These are phyloP conservation scores for Dioscorea zingiberensis DNA, from an alignment of 106 monocot genomes.

Conservation along the genomic window DNA sequence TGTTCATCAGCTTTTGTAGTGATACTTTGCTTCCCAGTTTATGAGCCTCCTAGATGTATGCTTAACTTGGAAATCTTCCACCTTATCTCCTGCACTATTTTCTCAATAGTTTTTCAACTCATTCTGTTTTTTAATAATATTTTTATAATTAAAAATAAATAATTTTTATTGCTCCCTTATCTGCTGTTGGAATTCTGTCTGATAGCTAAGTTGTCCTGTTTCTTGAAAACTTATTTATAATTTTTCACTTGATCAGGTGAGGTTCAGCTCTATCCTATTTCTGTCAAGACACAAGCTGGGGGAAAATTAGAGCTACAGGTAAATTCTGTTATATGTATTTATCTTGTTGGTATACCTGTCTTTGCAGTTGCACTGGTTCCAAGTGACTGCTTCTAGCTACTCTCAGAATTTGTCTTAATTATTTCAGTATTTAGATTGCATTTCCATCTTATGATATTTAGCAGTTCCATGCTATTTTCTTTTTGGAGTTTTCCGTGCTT, in stretches of 20 bases:
- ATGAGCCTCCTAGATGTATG: too few relatives aligned
- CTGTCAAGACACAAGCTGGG: conserved; percentile 29
- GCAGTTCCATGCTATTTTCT: neutral
- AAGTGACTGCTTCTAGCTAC: neutral
- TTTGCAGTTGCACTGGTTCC: neutral
- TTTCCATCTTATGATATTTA: neutral
- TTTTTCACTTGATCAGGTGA: conserved; percentile 18
- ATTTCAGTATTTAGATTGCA: neutral
- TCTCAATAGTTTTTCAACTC: neutral
- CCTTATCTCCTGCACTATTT: neutral
- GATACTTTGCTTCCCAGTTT: too few relatives aligned
- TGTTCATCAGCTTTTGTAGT: too few relatives aligned
- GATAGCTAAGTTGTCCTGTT: neutral
- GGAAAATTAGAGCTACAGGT: conserved; percentile 48
- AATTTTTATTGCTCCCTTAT: neutral
- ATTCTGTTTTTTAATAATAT: neutral
- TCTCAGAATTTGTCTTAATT: neutral
- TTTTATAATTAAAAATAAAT: too few relatives aligned
- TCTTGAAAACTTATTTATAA: neutral
- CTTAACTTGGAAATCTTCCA: neutral
- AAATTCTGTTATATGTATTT: neutral
- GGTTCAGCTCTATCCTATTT: conserved; percentile 31
- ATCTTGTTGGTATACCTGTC: neutral
- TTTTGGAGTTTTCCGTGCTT: neutral
- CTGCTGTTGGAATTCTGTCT: neutral